phyloP scores from a whole-genome alignment of 768 basidiomycete genomes.

The Rhizopogon vesiculosus region DNA sequence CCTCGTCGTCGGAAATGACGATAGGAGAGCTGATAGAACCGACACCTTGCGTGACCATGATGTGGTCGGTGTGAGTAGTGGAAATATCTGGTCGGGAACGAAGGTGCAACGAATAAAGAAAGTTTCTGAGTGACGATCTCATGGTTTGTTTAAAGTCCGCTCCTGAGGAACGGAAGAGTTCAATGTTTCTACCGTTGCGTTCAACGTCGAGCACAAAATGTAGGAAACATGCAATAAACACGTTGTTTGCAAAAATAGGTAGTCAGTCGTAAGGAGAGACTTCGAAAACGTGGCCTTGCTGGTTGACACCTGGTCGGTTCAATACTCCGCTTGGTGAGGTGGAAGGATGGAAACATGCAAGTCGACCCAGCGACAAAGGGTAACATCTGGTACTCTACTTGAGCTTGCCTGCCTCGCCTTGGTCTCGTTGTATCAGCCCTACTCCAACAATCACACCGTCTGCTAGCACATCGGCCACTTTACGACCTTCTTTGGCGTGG shows the following conservation, averaged over 20 bases:
- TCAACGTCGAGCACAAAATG: not conserved
- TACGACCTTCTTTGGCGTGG: conserved; percentile 64
- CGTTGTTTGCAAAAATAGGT: not conserved
- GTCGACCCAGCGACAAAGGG: conserved; percentile 1
- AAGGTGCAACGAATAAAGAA: not conserved
- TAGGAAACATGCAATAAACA: not conserved
- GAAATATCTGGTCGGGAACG: not conserved
- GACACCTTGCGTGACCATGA: conserved; percentile 8
- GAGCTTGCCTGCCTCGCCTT: conserved; percentile 11
- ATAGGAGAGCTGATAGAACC: conserved; percentile 25
- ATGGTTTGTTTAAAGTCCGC: conserved; percentile 11
- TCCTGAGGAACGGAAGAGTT: not conserved
- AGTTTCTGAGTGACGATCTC: conserved; percentile 1
- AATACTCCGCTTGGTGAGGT: not conserved
- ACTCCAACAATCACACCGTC: conserved; percentile 74
- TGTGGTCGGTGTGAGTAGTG: conserved; percentile 1
- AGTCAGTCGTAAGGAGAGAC: not conserved
- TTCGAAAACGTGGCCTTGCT: not conserved
- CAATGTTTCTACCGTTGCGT: not conserved
- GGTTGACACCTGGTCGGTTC: too few relatives aligned
- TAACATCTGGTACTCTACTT: conserved; percentile 7
- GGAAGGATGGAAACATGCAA: not conserved
- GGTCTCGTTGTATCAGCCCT: conserved; percentile 63
- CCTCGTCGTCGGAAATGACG: conserved; percentile 24
- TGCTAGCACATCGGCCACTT: conserved; percentile 65